Conservation (phyloP, 805 yeast species). For the Pichia membranifaciens region DNA sequence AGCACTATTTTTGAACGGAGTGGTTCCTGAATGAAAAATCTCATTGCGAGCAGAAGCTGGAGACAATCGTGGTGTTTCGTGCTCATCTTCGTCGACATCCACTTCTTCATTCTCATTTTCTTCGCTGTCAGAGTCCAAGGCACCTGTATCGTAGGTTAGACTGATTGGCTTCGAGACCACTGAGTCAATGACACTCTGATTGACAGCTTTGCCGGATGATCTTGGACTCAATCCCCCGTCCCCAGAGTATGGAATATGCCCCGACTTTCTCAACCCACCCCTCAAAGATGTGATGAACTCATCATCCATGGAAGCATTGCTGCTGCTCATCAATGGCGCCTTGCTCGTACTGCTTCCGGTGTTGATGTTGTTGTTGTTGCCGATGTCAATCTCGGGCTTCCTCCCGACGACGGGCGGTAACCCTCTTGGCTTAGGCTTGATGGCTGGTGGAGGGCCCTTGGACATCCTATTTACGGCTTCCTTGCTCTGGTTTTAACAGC, state of each 20-base stretch:
- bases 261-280: conserved; percentile 15
- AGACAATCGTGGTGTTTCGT: neutral
- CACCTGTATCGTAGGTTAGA: conserved; percentile 3
- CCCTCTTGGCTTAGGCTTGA: conserved; percentile 31
- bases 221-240: too few species aligned
- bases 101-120: conserved; percentile 2
- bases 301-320: conserved; percentile 5
- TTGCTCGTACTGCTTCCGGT: too few species aligned
- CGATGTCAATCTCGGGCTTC: conserved; percentile 18
- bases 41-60: neutral
- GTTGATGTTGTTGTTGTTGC: neutral
- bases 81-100: neutral
- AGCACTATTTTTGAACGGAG: neutral
- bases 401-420: conserved; percentile 24
- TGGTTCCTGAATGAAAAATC: neutral
- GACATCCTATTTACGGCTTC: conserved; percentile 10
- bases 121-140: conserved; percentile 6
- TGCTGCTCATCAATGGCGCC: neutral
- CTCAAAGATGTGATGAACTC: conserved; percentile 14
- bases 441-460: conserved; percentile 26
- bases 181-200: conserved; percentile 6
- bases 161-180: conserved; percentile 9
- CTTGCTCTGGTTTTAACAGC: too few species aligned
- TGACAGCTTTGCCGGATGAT: neutral
- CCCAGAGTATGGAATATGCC: neutral